Conservation (phyloP, 371 early-diverging fungal species). For the Saksenaea oblongispora region DNA sequence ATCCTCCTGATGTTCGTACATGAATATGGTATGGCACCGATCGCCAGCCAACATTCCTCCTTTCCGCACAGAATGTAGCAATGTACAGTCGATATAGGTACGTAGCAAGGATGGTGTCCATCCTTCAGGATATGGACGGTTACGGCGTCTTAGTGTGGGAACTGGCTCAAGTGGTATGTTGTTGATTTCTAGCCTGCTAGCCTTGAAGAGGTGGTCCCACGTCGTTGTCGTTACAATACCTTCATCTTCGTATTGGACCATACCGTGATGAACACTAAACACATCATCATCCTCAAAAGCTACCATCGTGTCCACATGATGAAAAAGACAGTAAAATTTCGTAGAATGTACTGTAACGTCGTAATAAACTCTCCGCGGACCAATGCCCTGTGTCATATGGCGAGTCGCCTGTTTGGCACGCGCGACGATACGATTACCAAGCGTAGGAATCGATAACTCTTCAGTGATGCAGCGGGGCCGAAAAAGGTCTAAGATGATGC, state of each 20-base stretch:
- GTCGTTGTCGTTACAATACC: not conserved
- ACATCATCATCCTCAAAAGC: not conserved
- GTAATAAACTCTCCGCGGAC: not conserved
- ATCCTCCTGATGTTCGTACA: conserved; percentile 19
- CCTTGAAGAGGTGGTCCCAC: not conserved
- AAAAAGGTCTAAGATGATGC: not conserved
- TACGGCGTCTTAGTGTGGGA: not conserved
- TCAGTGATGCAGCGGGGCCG: not conserved
- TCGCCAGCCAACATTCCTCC: conserved; percentile 14
- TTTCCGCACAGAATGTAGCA: conserved; percentile 10
- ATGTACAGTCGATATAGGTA: conserved; percentile 9
- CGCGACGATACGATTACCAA: not conserved
- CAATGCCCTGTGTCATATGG: not conserved
- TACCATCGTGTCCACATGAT: not conserved
- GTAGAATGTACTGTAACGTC: not conserved
- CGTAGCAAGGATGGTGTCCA: conserved; percentile 15
- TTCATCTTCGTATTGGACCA: not conserved
- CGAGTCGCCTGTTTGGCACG: conserved; percentile 4
- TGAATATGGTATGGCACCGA: conserved; percentile 11
- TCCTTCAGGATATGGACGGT: not conserved
- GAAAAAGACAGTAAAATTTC: not conserved
- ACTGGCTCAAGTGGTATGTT: not conserved
- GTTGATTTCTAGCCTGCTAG: not conserved
- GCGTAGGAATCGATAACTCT: not conserved
- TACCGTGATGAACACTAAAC: not conserved